Conservation (phyloP, 2,329 filamentous ascomycete species). For the Calcarisporium arbuscula region DNA sequence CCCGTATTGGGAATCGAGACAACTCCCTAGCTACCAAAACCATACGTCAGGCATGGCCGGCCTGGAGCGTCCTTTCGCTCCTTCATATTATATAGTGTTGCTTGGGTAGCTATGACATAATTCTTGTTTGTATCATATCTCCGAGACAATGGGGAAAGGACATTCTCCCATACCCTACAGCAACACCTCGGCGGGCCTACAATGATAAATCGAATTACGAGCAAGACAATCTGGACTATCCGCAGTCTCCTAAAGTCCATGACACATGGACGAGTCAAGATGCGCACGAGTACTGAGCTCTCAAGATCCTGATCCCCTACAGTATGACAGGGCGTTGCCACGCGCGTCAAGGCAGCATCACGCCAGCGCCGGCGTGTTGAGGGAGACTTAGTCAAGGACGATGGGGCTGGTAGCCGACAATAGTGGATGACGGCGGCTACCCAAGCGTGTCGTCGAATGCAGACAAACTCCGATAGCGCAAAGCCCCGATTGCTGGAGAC, state of each 20-base stretch:
- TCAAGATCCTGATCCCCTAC: too few species aligned
- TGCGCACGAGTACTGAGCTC: constrained; percentile 97
- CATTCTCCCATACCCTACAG: too few species aligned
- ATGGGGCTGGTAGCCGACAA: constrained; percentile 38
- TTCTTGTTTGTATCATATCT: too few species aligned
- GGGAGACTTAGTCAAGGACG: constrained; percentile 30
- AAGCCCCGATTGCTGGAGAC: too few species aligned
- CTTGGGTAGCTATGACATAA: too few species aligned
- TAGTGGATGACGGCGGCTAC: constrained; percentile 53
- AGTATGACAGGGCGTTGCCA: constrained; percentile 62
- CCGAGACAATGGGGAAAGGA: too few species aligned
- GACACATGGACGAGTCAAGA: constrained; percentile 95
- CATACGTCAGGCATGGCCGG: constrained; percentile 78
- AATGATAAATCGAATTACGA: constrained; percentile 65
- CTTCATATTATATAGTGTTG: too few species aligned
- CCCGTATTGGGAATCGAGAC: constrained; percentile 81
- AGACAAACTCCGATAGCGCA: too few species aligned
- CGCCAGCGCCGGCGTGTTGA: constrained; percentile 32
- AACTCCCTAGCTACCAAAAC: constrained; percentile 98
- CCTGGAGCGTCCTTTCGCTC: constrained; percentile 67
- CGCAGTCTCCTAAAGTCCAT: constrained; percentile 78
- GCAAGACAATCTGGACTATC: constrained; percentile 75
- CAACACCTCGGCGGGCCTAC: too few species aligned
- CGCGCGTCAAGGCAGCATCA: constrained; percentile 27
- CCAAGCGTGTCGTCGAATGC: constrained; percentile 37